Base-by-base conservation (phyloP, 169 alveolate species). In the Miamiensis avidus region DNA sequence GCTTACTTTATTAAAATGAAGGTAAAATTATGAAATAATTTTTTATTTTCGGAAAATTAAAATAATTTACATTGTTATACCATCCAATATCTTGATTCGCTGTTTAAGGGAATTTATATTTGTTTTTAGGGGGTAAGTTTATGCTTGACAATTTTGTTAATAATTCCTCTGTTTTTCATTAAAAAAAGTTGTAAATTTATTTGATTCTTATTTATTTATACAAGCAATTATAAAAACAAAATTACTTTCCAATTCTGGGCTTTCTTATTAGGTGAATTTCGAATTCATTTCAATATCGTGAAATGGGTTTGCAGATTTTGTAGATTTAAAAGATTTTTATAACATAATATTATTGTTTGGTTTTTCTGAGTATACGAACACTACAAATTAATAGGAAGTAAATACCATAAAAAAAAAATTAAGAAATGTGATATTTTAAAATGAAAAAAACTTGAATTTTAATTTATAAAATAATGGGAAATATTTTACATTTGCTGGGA, bases 71-170 rank as follows among this genome's bases (percentile, higher is more conserved):
- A 27, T 79, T n/a, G 11, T 49, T 49, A 72, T 32, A 64, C 84
- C 84, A 79, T 0, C 84, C 84, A 0, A 79, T 29, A 28, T 79
- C 84, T 64, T 79, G 25, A n/a, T 34, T 79, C 25, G 84, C 31
- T 4, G 84, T 79, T 64, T 79, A 49, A 16, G 84, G 84, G n/a
- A 49, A 79, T 29, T 79, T 79, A 65, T 49, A 79, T 79, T 79
- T 79, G 28, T 79, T n/a, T 15, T 34, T 72, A 34, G 84, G 84
- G n/a, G 84, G 29, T 49, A 34, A 28, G 64, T 28, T 65, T n/a
- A 79, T 49, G n/a, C 65, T 34, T 1, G 84, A 34, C n/a, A 79
- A 49, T 32, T 79, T 79, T 0, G 75, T 34, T 31, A 79, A 64
- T 11, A 79, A 34, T 26, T 79, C 84, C 27, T 49, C 84, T 79